phyloP scores from a whole-genome alignment of 2,329 filamentous ascomycete genomes.

The Daldinia sp. region DNA sequence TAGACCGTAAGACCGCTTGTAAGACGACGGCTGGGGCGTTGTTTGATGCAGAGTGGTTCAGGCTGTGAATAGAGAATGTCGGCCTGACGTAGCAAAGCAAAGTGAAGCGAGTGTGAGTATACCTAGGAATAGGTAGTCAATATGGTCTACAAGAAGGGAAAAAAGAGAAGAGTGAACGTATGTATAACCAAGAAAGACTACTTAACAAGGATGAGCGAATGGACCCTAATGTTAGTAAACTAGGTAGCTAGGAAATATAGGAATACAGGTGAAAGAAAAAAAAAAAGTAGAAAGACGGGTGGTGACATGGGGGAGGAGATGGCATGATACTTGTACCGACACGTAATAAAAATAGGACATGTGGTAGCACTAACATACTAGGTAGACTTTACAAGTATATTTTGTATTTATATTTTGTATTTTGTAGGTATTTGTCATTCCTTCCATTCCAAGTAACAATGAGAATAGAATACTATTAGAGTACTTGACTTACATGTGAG shows the following conservation, averaged over 20 bases:
- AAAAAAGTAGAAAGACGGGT: slow-evolving; percentile 11
- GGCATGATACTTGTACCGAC: slow-evolving; percentile 36
- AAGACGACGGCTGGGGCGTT: background rate
- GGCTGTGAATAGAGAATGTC: slow-evolving; percentile 19
- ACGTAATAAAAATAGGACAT: slow-evolving; percentile 34
- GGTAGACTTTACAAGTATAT: too few relatives aligned
- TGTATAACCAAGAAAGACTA: slow-evolving; percentile 18
- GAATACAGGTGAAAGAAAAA: slow-evolving; percentile 27
- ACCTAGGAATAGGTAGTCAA: too few relatives aligned
- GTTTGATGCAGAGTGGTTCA: slow-evolving; percentile 20
- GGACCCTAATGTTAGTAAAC: slow-evolving; percentile 9
- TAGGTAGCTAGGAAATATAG: slow-evolving; percentile 3
- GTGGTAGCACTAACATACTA: background rate
- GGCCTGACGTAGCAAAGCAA: slow-evolving; percentile 12
- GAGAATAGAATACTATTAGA: too few relatives aligned
- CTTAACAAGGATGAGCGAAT: slow-evolving; percentile 27
- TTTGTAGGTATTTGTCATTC: slow-evolving; percentile 19
- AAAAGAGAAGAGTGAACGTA: slow-evolving; percentile 18
- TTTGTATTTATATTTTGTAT: too few relatives aligned
- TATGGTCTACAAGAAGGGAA: slow-evolving; percentile 18
- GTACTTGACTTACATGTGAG: too few relatives aligned
- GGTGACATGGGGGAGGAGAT: slow-evolving; percentile 20
- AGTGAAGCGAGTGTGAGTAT: slow-evolving; percentile 24
- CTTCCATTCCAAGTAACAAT: slow-evolving; percentile 27
- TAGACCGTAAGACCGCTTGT: background rate